Evolutionary conservation across 768 basidiomycete species (phyloP), one percentile per base, ranked within the genome.

Genomic region (Kwoniella sp.): DNA sequence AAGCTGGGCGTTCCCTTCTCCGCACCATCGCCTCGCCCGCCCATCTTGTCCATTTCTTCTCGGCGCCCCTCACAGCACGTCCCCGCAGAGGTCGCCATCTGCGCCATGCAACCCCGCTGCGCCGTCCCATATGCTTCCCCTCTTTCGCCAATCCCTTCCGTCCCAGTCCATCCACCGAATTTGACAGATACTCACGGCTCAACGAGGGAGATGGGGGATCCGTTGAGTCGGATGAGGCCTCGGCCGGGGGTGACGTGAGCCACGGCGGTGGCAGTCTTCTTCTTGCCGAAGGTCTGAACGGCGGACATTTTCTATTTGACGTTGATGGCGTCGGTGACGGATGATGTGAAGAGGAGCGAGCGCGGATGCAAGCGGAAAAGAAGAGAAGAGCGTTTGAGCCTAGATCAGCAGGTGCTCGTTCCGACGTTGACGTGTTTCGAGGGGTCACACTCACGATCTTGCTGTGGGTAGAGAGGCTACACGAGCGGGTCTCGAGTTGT

Each of bases 241-340:
- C 88, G 88, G 60, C 93, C 93, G 77, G 92, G 89, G 77, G 85
- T 88, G 69, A 91, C 89, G 77, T 93, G 86, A 55, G 93, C 93
- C 74, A 98, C 93, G 54, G 93, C 93, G 53, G 92, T 96, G 59
- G 93, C 92, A 73, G 93, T 96, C 93, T 96, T 96, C 86, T 98
- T 98, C 89, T 98, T 98, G 78, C 93, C 93, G 79, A 98, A 98
- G 60, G 89, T 93, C 76, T 96, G 93, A 66, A 98, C 93, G 80
- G 92, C 89, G 53, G 75, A 74, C 73, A 75, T 75, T 54, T 60
- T 50, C 70, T 19, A 6, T 38, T 38, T 38, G 3, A 38, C 12
- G 37, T 38, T 38, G 19, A 20, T 38, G 9, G 37, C 19, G 5
- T 41, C 31, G 28, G 42, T 9, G 10, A n/a, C 17, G 17, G 29